phyloP scores from a whole-genome alignment of 2,329 filamentous ascomycete species.

The Colletotrichum navitas region DNA sequence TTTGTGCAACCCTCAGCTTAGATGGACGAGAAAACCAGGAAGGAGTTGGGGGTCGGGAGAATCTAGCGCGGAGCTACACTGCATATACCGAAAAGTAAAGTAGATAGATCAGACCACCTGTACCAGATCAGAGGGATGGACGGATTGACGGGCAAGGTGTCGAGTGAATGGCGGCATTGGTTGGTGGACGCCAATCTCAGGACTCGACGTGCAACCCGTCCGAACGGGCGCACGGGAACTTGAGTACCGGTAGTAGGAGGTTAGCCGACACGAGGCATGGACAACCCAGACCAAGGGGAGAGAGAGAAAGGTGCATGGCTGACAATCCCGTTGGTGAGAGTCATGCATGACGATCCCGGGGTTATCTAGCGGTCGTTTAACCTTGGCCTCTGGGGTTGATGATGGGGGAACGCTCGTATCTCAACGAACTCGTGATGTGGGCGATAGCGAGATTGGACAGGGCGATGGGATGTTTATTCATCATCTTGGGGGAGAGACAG shows the following conservation, averaged over 20 bases:
- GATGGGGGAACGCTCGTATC: not conserved
- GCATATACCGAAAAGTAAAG: not conserved
- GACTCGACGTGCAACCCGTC: conserved; percentile 18
- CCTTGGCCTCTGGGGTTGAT: not conserved
- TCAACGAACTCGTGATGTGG: not conserved
- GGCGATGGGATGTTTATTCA: not conserved
- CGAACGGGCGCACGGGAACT: conserved; percentile 39
- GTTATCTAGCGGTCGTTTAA: not conserved
- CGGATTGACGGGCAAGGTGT: conserved; percentile 4
- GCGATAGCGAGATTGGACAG: not conserved
- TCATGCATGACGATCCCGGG: conserved; percentile 14
- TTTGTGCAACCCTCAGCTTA: conserved; percentile 3
- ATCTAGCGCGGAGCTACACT: conserved; percentile 9
- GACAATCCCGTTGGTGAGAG: conserved; percentile 18
- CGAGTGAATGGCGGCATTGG: conserved; percentile 28
- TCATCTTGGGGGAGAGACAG: not conserved
- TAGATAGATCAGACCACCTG: not conserved
- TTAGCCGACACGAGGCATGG: conserved; percentile 29
- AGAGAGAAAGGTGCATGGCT: not conserved
- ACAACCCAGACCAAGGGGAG: not conserved
- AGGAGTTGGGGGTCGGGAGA: not conserved
- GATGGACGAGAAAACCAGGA: not conserved
- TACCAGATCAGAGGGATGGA: not conserved
- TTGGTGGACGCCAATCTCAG: conserved; percentile 34
- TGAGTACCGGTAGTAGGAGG: conserved; percentile 20